Evolutionary conservation across 2,329 filamentous ascomycete species (phyloP), one percentile per base, ranked within the genome.

Genomic region (Basipetospora chlamydospora): DNA sequence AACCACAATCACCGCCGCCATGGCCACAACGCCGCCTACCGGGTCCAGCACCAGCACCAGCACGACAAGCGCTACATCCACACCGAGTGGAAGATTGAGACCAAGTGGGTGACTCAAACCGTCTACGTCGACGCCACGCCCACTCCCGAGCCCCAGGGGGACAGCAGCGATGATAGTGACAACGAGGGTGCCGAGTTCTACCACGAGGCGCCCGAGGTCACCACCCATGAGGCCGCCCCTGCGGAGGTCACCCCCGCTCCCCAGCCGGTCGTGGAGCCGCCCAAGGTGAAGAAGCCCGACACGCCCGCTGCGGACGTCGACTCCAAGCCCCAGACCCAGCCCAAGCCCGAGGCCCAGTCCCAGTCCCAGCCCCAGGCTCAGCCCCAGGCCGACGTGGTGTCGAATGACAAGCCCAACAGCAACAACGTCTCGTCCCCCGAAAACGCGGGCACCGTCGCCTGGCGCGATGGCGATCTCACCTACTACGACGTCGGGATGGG

Each of bases 391-490:
- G 26, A n/a, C n/a, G n/a, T n/a, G n/a, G n/a, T n/a, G n/a, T n/a
- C n/a, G n/a, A n/a, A n/a, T n/a, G n/a, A n/a, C n/a, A n/a, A n/a
- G n/a, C n/a, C n/a, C n/a, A n/a, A n/a, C 22, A 23, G 22, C 22
- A 23, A 11, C 22, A 23, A n/a, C n/a, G n/a, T n/a, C n/a, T n/a
- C n/a, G n/a, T n/a, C n/a, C n/a, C n/a, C n/a, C n/a, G n/a, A n/a
- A n/a, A n/a, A n/a, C 29, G 28, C 41, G 39, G 36, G 43, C 40
- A 32, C 40, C 39, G 18, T 38, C 22, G 35, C 47, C 33, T 28
- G n/a, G n/a, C n/a, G n/a, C n/a, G n/a, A n/a, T n/a, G 83, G 82
- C 42, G 70, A 86, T 34, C 66, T 84, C 45, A 90, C 84, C 41
- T 87, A 73, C 64, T 92, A 82, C 60, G 59, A 64, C 28, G 62